A percentile compares a stretch with the other conserved stretches of the same genome.
Evolutionary conservation across 768 basidiomycete species (phyloP).

Genomic region (Dioszegia aurantiaca): DNA sequence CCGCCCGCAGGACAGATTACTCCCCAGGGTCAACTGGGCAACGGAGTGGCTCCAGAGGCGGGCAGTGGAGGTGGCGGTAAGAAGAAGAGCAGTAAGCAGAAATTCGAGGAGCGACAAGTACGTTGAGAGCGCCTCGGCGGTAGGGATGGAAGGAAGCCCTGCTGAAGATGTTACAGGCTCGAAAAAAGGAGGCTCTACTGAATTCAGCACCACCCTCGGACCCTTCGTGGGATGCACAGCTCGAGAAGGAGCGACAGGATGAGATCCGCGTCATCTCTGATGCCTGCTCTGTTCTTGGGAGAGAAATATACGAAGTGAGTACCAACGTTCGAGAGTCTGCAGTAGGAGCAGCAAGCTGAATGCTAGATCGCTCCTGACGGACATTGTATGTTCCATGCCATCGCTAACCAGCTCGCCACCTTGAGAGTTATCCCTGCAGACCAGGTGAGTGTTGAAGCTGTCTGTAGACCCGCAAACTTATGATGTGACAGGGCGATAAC

Average conservation of each 20-base stretch:
- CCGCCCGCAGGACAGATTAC: not conserved
- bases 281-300: conserved; percentile 43
- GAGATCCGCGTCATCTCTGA: conserved; percentile 47
- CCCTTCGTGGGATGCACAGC: conserved; percentile 42
- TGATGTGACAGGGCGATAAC: conserved; percentile 21
- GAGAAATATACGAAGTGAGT: conserved; percentile 49
- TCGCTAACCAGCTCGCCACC: conserved; percentile 84
- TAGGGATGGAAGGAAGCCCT: not conserved
- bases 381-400: conserved; percentile 89
- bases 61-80: conserved; percentile 16
- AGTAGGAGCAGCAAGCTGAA: too few species aligned
- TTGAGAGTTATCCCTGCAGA: conserved; percentile 63
- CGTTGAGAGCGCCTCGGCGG: not conserved
- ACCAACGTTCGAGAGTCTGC: too few species aligned
- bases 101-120: conserved; percentile 52
- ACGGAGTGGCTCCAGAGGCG: not conserved
- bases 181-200: conserved; percentile 48
- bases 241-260: conserved; percentile 48
- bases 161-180: conserved; percentile 29
- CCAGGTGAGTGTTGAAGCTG: conserved; percentile 21
- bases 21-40: not conserved
- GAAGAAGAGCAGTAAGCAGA: conserved; percentile 52
- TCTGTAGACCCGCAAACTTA: too few species aligned
- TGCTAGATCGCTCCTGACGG: conserved; percentile 85
- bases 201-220: conserved; percentile 45